Evolutionary conservation across 768 basidiomycete species (phyloP).

Genomic region (Tulasnella calospora): DNA sequence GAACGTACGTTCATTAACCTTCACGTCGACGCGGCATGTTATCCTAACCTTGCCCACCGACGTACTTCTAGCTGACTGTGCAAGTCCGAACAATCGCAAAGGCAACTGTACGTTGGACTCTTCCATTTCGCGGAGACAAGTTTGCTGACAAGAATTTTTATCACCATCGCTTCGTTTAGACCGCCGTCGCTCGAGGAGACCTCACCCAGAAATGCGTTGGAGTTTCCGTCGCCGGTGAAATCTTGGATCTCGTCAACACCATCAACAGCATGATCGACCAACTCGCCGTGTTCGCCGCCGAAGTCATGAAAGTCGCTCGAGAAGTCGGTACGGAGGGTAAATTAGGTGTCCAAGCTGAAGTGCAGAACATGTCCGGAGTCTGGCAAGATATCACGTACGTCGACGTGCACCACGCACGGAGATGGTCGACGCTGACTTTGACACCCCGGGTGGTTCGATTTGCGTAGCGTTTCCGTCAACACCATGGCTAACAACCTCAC

Average conservation of each 20-base stretch:
- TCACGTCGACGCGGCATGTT: neutral
- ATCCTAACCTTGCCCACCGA: neutral
- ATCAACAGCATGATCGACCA: slow-evolving; percentile 50
- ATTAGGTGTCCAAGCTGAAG: too few relatives aligned
- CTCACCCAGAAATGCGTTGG: too few relatives aligned
- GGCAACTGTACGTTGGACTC: slow-evolving; percentile 61
- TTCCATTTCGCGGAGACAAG: neutral
- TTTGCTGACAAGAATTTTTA: too few relatives aligned
- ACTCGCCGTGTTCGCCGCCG: slow-evolving; percentile 63
- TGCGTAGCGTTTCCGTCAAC: slow-evolving; percentile 80
- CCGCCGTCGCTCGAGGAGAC: too few relatives aligned
- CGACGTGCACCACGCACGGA: too few relatives aligned
- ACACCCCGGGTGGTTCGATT: neutral
- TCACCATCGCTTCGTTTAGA: slow-evolving; percentile 30
- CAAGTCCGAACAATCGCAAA: slow-evolving; percentile 41
- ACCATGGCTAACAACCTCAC: slow-evolving; percentile 96
- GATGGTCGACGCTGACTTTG: neutral
- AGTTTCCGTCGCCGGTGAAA: too few relatives aligned
- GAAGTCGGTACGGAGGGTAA: too few relatives aligned
- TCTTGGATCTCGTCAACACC: too few relatives aligned
- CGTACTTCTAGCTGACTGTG: slow-evolving; percentile 60
- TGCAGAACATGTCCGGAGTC: slow-evolving; percentile 75
- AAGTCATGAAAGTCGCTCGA: slow-evolving; percentile 87
- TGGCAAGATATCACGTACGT: slow-evolving; percentile 98
- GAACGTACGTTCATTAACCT: slow-evolving; percentile 52